Conservation (phyloP, 495 filamentous ascomycete species). For the Cairneyella variabilis region DNA sequence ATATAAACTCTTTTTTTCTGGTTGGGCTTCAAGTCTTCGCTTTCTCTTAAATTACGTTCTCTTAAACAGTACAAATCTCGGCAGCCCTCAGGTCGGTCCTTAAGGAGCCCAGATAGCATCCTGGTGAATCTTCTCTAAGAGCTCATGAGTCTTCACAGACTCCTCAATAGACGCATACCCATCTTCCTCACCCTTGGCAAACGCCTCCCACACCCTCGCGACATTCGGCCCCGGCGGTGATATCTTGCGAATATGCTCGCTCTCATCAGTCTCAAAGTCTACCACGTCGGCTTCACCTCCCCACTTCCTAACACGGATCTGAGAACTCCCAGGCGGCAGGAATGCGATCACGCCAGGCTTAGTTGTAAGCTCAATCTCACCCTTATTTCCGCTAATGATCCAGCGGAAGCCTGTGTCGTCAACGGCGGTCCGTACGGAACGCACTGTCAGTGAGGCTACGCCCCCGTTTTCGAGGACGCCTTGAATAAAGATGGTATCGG, state of each 20-base stretch:
- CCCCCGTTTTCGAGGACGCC: slow-evolving; percentile 35
- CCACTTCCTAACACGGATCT: neutral
- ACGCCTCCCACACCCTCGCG: slow-evolving; percentile 6
- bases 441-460: slow-evolving; percentile 33
- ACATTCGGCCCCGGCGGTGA: slow-evolving; percentile 2
- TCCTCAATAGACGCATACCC: slow-evolving; percentile 4
- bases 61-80: neutral
- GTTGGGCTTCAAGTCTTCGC: neutral
- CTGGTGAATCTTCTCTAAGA: slow-evolving; percentile 8
- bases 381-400: slow-evolving; percentile 43
- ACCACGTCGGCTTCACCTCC: slow-evolving; percentile 2
- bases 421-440: slow-evolving; percentile 28
- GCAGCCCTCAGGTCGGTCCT: neutral
- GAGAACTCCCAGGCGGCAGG: neutral
- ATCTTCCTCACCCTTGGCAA: neutral
- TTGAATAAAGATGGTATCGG: slow-evolving; percentile 42
- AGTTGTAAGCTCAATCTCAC: slow-evolving; percentile 38
- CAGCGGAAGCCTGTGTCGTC: slow-evolving; percentile 32
- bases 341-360: neutral
- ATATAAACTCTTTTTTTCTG: too few relatives aligned
- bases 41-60: neutral
- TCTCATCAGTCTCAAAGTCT: neutral
- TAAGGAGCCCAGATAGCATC: too few relatives aligned
- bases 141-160: slow-evolving; percentile 1
- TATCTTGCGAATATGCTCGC: too few relatives aligned